Evolutionary conservation across 148 eudicot species (phyloP).

Genomic region (Drosera capensis): DNA sequence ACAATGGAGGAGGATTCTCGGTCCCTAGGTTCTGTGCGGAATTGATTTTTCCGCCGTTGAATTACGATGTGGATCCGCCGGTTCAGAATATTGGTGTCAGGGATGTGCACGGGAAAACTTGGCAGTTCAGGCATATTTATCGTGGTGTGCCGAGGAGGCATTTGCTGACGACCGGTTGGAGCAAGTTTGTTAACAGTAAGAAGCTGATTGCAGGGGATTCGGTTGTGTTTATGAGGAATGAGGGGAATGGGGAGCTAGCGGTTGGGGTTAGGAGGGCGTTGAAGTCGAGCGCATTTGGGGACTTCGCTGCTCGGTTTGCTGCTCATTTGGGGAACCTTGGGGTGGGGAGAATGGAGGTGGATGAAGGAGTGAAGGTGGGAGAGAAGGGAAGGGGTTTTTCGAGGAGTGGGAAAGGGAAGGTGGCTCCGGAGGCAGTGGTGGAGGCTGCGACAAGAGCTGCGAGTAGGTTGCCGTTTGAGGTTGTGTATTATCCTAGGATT

Average conservation of each 20-base stretch:
- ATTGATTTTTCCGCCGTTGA: constrained; percentile 47
- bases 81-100: constrained; percentile 31
- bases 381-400: constrained; percentile 7
- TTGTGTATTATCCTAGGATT: constrained; percentile 39
- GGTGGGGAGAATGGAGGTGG: constrained; percentile 5
- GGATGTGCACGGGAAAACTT: constrained; percentile 32
- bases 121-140: constrained; percentile 67
- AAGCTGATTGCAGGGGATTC: constrained; percentile 55
- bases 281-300: constrained; percentile 14
- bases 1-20: constrained; percentile 88
- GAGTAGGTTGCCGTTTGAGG: constrained; percentile 41
- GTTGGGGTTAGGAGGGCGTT: constrained; percentile 43
- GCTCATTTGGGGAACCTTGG: background rate
- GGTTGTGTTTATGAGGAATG: constrained; percentile 39
- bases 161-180: constrained; percentile 79
- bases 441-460: constrained; percentile 42
- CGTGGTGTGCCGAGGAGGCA: constrained; percentile 81
- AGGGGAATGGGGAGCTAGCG: constrained; percentile 16
- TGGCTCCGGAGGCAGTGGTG: constrained; percentile 21
- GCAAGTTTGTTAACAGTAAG: constrained; percentile 67
- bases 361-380: constrained; percentile 10
- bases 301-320: constrained; percentile 6
- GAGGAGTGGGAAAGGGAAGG: constrained; percentile 21
- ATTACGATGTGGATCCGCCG: constrained; percentile 50
- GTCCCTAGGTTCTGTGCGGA: constrained; percentile 79